phyloP scores from a whole-genome alignment of 306 rosid genomes.

The Crotalaria pallida region DNA sequence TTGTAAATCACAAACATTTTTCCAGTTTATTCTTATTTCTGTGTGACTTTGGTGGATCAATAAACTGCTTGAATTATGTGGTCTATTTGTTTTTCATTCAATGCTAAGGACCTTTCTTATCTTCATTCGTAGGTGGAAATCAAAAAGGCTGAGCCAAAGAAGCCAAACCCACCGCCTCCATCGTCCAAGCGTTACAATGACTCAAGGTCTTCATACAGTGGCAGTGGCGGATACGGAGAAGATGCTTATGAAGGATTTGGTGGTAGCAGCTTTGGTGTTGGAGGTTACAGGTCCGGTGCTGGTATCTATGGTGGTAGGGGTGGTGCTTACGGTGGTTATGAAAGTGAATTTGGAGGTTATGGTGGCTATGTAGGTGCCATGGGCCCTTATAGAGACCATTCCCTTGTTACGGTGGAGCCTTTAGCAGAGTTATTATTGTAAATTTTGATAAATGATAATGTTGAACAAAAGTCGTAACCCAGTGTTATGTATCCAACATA shows the following conservation, averaged over 20 bases:
- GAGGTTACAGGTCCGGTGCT: slow-evolving; percentile 63
- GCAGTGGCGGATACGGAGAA: slow-evolving; percentile 74
- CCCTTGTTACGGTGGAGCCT: slow-evolving; percentile 77
- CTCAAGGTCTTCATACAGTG: slow-evolving; percentile 60
- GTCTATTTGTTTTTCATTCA: background rate
- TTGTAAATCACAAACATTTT: background rate
- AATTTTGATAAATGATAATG: too few relatives aligned
- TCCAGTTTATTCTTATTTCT: background rate
- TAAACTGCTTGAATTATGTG: background rate
- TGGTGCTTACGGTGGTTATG: slow-evolving; percentile 54
- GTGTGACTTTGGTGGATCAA: background rate
- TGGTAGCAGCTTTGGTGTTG: slow-evolving; percentile 58
- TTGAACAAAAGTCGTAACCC: too few relatives aligned
- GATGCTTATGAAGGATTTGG: slow-evolving; percentile 80
- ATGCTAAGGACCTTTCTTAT: background rate
- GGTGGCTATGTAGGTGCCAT: slow-evolving; percentile 72
- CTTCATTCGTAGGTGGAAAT: slow-evolving; percentile 74
- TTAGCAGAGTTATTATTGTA: too few relatives aligned
- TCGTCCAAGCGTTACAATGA: slow-evolving; percentile 73
- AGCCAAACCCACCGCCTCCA: slow-evolving; percentile 68
- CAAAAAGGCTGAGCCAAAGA: slow-evolving; percentile 94
- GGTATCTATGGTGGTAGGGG: slow-evolving; percentile 59
- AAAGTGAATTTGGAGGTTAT: slow-evolving; percentile 81
- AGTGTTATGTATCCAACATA: too few relatives aligned
- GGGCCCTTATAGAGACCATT: slow-evolving; percentile 74